Conservation (phyloP, 495 filamentous ascomycete genomes). For the Penicillium angulare region DNA sequence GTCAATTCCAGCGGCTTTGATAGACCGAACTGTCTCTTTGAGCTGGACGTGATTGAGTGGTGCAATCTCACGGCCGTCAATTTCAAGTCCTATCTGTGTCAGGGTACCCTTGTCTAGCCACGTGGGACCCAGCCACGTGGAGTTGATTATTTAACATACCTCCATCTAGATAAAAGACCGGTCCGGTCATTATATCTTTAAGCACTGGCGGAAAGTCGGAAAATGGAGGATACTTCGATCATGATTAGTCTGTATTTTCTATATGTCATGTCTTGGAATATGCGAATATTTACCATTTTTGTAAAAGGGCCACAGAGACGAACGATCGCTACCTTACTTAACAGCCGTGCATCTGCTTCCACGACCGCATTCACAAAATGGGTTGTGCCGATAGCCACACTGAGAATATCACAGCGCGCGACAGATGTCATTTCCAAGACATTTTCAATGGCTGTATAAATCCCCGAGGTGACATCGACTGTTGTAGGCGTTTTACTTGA, state of each 20-base stretch:
- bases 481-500: constrained; percentile 60
- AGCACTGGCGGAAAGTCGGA: constrained; percentile 40
- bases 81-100: constrained; percentile 33
- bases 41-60: constrained; percentile 26
- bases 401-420: constrained; percentile 41
- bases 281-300: constrained; percentile 16
- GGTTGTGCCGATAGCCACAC: constrained; percentile 62
- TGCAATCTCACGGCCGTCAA: constrained; percentile 37
- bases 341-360: constrained; percentile 49
- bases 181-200: constrained; percentile 33
- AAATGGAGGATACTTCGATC: constrained; percentile 48
- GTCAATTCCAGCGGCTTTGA: constrained; percentile 27
- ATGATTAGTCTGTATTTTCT: not conserved
- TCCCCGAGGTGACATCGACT: constrained; percentile 52
- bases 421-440: constrained; percentile 44
- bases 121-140: not conserved
- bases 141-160: constrained; percentile 8
- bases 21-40: constrained; percentile 25
- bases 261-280: not conserved
- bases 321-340: constrained; percentile 54
- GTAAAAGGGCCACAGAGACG: constrained; percentile 54
- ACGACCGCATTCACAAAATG: constrained; percentile 65
- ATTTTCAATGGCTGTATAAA: constrained; percentile 47
- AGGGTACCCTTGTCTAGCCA: no score
- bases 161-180: constrained; percentile 38